These are phyloP conservation scores for Botrytis fabae DNA, from an alignment of 2,329 filamentous ascomycete species.

Conservation along the genomic window DNA sequence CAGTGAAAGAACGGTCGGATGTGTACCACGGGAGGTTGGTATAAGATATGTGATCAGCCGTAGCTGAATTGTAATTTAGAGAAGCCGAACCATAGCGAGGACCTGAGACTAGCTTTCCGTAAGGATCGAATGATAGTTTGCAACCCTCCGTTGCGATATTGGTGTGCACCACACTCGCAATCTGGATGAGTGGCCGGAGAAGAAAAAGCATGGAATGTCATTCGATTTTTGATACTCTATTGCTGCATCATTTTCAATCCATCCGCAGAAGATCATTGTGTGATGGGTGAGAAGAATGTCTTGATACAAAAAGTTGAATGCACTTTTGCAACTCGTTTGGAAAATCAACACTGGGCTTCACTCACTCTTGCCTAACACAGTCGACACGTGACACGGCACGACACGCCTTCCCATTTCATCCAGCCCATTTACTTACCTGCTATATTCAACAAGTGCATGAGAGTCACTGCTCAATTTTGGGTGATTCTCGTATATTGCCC, in stretches of 20 bases:
- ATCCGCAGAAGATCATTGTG: background rate
- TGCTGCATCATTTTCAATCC: background rate
- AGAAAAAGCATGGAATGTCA: background rate
- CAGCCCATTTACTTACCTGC: background rate
- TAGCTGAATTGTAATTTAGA: background rate
- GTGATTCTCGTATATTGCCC: background rate
- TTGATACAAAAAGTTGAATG: background rate
- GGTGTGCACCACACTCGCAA: constrained; percentile 5
- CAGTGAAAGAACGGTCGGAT: background rate
- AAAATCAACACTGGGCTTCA: background rate
- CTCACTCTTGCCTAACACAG: background rate
- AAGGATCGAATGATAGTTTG: background rate
- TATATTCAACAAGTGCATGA: background rate
- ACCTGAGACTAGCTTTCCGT: background rate
- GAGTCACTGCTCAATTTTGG: background rate
- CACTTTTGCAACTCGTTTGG: background rate
- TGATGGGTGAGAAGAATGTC: background rate
- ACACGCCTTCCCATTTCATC: constrained; percentile 8
- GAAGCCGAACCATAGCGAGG: constrained; percentile 6
- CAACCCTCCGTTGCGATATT: background rate
- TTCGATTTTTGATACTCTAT: background rate
- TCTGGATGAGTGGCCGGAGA: background rate
- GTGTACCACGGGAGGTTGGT: constrained; percentile 7
- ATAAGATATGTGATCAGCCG: constrained; percentile 20
- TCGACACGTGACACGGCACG: background rate